Base-by-base conservation (phyloP, 371 early-diverging fungal species). In the Mortierella sp. region DNA sequence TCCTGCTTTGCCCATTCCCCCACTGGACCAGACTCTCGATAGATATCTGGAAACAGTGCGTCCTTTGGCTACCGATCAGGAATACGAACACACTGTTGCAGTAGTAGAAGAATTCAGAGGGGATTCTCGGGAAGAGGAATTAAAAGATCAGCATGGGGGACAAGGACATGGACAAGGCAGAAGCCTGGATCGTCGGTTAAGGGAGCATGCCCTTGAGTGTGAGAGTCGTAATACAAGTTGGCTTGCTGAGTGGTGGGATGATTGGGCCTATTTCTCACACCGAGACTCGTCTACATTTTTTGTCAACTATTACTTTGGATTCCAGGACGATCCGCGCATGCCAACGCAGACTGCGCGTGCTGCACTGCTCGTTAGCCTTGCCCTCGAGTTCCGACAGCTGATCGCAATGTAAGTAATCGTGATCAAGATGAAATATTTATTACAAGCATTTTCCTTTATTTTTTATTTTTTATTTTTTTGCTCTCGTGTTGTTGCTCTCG, bases 1-100 rank as follows among this genome's bases (percentile, higher is more conserved):
- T 26, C 92, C 92, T 23, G 90, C 89, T 53, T 86, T 97, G 23
- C 97, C 97, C 32, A 92, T 98, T 47, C 98, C 98, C 0, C 86
- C 92, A 23, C 89, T 98, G 43, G 84, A 92, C 45, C 94, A 93
- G 63, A 97, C 98, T 1, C 80, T 88, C n/a, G 76, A 86, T 32
- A 86, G 90, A 35, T 97, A 96, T 79, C 85, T 95, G 0, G 71
- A 87, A 31, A 85, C 92, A 4, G 87, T 96, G 8, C 88, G 89
- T 57, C 96, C 98, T n/a, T 84, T 98, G 37, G 86, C 89, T 57
- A 82, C 78, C n/a, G 85, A 86, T 64, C 86, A 89, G 72, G 93
- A 95, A 37, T 94, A 90, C 71, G 87, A 86, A 37, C 80, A 84
- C 35, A 92, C 96, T 17, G 81, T 83, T 23, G 69, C 66, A 2